Evolutionary conservation across 179 eudicot genomes (phyloP).

Genomic region (Vitellaria paradoxa): DNA sequence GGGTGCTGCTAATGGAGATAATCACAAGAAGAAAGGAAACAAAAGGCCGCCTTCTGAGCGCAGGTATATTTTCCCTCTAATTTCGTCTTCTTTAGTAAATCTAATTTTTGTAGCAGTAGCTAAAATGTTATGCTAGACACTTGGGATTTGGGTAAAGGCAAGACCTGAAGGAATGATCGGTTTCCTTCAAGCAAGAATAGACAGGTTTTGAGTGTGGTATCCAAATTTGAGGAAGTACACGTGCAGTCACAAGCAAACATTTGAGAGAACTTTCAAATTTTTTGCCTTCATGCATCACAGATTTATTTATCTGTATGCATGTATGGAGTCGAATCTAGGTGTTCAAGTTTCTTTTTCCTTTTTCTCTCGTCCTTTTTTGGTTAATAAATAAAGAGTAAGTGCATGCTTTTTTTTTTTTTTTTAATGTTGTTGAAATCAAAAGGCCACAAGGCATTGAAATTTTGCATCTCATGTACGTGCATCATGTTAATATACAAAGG

Average conservation of each 20-base stretch:
- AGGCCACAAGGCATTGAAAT: background rate
- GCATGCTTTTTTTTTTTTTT: too few species aligned
- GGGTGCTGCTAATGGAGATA: conserved; percentile 57
- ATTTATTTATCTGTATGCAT: background rate
- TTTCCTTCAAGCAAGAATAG: background rate
- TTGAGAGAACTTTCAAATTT: background rate
- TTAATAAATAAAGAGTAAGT: background rate
- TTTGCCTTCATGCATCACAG: background rate
- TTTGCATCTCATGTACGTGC: background rate
- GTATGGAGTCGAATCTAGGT: background rate
- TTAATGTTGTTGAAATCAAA: background rate
- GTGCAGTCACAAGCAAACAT: background rate
- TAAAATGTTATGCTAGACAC: background rate
- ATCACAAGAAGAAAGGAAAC: conserved; percentile 58
- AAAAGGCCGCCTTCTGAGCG: conserved; percentile 57
- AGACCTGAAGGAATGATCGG: background rate
- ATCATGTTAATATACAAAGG: background rate
- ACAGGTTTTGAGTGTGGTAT: too few species aligned
- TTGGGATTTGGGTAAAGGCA: background rate
- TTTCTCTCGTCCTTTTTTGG: background rate
- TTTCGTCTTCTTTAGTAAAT: background rate
- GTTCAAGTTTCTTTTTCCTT: background rate
- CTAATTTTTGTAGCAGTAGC: background rate
- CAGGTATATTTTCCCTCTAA: conserved; percentile 39
- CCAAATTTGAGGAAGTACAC: background rate